phyloP scores from a whole-genome alignment of 192 early-diverging fungal genomes.

The Coemansia aciculifera region DNA sequence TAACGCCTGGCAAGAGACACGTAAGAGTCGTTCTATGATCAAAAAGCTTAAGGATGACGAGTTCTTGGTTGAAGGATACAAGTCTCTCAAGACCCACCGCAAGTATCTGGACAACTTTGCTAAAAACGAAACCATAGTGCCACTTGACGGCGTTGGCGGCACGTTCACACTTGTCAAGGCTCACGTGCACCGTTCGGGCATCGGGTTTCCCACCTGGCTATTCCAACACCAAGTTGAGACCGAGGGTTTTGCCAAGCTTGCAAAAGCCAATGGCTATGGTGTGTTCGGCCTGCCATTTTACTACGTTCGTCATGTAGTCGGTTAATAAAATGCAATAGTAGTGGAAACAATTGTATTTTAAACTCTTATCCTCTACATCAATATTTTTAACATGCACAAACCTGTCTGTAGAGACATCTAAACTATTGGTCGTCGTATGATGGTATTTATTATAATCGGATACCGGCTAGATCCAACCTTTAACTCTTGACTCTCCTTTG shows the following conservation, averaged over 20 bases:
- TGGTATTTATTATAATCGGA: too few relatives aligned
- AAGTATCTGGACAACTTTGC: conserved; percentile 45
- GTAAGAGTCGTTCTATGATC: conserved; percentile 54
- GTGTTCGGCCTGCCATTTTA: conserved; percentile 67
- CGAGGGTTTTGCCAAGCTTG: conserved; percentile 73
- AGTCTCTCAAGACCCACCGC: conserved; percentile 46
- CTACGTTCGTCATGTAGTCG: conserved; percentile 60
- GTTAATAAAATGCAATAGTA: not conserved
- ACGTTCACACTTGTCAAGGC: conserved; percentile 69
- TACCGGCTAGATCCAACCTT: not conserved
- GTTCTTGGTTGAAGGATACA: conserved; percentile 51
- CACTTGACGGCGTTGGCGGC: conserved; percentile 67
- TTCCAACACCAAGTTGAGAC: conserved; percentile 71
- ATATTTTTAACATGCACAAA: too few relatives aligned
- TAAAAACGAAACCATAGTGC: conserved; percentile 53
- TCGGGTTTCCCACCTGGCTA: conserved; percentile 63
- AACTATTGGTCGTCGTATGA: too few relatives aligned
- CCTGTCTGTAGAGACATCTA: too few relatives aligned
- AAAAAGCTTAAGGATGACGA: conserved; percentile 37
- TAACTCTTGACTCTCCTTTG: not conserved
- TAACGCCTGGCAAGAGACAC: conserved; percentile 71
- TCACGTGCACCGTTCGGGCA: conserved; percentile 65
- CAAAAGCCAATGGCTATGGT: conserved; percentile 61
- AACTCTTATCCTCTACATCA: not conserved
- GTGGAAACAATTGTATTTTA: not conserved